Evolutionary conservation across 495 filamentous ascomycete species (phyloP).

Genomic region (Corynascus novoguineensis): DNA sequence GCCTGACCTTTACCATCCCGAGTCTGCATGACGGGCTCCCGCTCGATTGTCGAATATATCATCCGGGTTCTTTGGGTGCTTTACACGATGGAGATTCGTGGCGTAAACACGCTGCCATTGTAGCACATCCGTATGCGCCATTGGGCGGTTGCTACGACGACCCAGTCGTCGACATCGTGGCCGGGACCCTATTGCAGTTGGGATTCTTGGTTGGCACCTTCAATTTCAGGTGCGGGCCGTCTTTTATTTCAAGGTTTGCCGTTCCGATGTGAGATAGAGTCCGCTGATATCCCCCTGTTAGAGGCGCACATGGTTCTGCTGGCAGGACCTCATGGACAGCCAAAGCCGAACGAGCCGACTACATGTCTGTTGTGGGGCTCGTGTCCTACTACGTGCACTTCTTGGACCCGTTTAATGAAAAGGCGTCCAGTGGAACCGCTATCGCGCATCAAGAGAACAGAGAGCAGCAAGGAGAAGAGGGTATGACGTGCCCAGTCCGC

Average conservation of each 20-base stretch:
- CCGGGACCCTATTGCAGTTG: conserved; percentile 54
- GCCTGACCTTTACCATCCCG: conserved; percentile 70
- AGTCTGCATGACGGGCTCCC: conserved; percentile 70
- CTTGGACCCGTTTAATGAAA: conserved; percentile 26
- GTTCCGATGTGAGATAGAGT: neutral
- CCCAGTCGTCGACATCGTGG: conserved; percentile 60
- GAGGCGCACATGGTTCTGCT: conserved; percentile 70
- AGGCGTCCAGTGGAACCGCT: neutral
- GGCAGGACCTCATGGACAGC: conserved; percentile 82
- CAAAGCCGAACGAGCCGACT: conserved; percentile 73
- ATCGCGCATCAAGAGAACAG: neutral
- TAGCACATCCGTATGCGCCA: conserved; percentile 88
- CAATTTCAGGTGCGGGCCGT: conserved; percentile 70
- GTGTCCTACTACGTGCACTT: conserved; percentile 63
- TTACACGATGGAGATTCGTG: conserved; percentile 30
- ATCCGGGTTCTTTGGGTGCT: conserved; percentile 46
- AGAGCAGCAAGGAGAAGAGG: neutral
- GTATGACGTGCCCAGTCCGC: conserved; percentile 2
- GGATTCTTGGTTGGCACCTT: conserved; percentile 82
- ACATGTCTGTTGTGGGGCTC: conserved; percentile 72
- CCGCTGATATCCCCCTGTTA: conserved; percentile 30
- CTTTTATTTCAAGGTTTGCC: neutral
- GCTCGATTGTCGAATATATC: conserved; percentile 78
- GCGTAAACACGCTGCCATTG: conserved; percentile 59
- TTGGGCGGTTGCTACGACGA: conserved; percentile 86